phyloP scores from a whole-genome alignment of 2,329 filamentous ascomycete species.

The Tolypocladium paradoxum region DNA sequence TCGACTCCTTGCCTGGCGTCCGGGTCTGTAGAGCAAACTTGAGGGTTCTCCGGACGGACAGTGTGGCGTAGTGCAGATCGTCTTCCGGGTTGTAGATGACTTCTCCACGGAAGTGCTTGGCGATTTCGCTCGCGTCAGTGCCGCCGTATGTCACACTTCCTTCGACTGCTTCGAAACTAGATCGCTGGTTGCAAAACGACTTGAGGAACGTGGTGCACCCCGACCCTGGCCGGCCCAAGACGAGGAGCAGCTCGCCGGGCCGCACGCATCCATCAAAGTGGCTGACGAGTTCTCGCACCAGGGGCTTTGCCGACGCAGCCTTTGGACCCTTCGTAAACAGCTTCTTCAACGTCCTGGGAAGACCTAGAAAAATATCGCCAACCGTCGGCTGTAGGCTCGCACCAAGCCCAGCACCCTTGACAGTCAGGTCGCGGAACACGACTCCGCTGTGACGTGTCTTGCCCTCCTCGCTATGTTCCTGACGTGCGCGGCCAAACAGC shows the following conservation, averaged over 20 bases:
- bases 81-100: slow-evolving; percentile 59
- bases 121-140: slow-evolving; percentile 31
- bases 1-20: slow-evolving; percentile 37
- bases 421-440: slow-evolving; percentile 58
- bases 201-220: slow-evolving; percentile 65
- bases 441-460: slow-evolving; percentile 60
- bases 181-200: slow-evolving; percentile 59
- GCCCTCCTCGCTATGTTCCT: slow-evolving; percentile 57
- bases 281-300: slow-evolving; percentile 54
- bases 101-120: slow-evolving; percentile 45
- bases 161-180: slow-evolving; percentile 49
- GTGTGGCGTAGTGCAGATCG: slow-evolving; percentile 58
- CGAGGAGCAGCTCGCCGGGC: slow-evolving; percentile 59
- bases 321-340: slow-evolving; percentile 38
- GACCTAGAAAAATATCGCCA: slow-evolving; percentile 54
- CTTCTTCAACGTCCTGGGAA: slow-evolving; percentile 32
- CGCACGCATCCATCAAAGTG: slow-evolving; percentile 57
- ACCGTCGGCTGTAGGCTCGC: slow-evolving; percentile 42
- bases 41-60: slow-evolving; percentile 57
- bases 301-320: slow-evolving; percentile 42
- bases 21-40: slow-evolving; percentile 55
- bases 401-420: slow-evolving; percentile 58
- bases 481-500: slow-evolving; percentile 57
- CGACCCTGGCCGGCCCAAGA: slow-evolving; percentile 55
- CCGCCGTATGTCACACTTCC: slow-evolving; percentile 57